A percentile compares a stretch with the other conserved stretches of the same genome.
These are phyloP conservation scores for Colletotrichum sp. DNA, from an alignment of 2,329 filamentous ascomycete species.

Conservation along the genomic window DNA sequence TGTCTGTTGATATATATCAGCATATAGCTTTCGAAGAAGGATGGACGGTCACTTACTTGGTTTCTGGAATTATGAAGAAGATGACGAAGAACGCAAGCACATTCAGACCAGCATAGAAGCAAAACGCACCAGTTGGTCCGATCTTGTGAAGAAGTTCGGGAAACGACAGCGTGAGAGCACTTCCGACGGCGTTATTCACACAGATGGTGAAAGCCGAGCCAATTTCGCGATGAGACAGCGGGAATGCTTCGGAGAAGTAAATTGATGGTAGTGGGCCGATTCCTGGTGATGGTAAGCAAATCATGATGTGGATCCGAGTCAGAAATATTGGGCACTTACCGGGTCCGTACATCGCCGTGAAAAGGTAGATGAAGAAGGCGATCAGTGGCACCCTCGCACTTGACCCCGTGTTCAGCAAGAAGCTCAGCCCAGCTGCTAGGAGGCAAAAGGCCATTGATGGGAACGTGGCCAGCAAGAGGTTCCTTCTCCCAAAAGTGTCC, in stretches of 20 bases:
- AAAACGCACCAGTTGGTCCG: slow-evolving; percentile 51
- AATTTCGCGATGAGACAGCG: slow-evolving; percentile 55
- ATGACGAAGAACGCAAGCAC: slow-evolving; percentile 66
- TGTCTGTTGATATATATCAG: slow-evolving; percentile 30
- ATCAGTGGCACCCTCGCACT: slow-evolving; percentile 51
- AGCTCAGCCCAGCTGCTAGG: slow-evolving; percentile 51
- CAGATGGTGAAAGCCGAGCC: slow-evolving; percentile 35
- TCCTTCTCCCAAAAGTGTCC: slow-evolving; percentile 60
- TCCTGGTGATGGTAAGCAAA: slow-evolving; percentile 7
- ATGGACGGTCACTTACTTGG: slow-evolving; percentile 38
- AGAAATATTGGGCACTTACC: slow-evolving; percentile 28
- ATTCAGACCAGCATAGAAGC: slow-evolving; percentile 67
- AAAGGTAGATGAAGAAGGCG: slow-evolving; percentile 63
- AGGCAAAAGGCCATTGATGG: slow-evolving; percentile 48
- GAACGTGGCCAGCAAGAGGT: slow-evolving; percentile 48
- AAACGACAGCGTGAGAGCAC: slow-evolving; percentile 41
- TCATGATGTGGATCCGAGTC: no score
- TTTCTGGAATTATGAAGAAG: slow-evolving; percentile 64
- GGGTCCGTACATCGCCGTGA: slow-evolving; percentile 55
- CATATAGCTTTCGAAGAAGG: neutral
- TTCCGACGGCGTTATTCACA: slow-evolving; percentile 32
- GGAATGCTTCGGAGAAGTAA: slow-evolving; percentile 62
- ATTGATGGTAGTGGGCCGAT: slow-evolving; percentile 37
- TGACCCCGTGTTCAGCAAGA: slow-evolving; percentile 46
- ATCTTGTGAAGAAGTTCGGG: slow-evolving; percentile 49